A percentile compares a stretch with the other conserved stretches of the same genome.
Evolutionary conservation across 345 rosid genomes (phyloP).

Genomic region (Boechera stricta): DNA sequence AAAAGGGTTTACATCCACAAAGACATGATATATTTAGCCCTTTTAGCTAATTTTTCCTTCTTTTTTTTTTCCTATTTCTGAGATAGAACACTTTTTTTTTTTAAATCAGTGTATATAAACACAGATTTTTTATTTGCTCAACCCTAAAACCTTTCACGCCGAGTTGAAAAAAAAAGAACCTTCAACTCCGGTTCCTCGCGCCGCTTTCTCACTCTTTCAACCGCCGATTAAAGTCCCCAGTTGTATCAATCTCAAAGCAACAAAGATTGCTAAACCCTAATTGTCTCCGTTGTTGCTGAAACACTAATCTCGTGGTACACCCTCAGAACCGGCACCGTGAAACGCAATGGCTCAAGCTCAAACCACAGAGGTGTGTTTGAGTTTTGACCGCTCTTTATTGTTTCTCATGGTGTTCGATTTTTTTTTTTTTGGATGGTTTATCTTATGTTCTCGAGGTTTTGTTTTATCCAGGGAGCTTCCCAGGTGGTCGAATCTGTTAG

Average conservation of each 20-base stretch:
- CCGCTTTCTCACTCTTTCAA: conserved; percentile 29
- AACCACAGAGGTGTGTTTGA: conserved; percentile 41
- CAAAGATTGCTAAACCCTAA: conserved; percentile 14
- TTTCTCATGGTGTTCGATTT: not conserved
- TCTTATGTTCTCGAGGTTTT: conserved; percentile 9
- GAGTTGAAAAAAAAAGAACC: not conserved
- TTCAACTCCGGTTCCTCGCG: conserved; percentile 18
- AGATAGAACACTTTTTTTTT: not conserved
- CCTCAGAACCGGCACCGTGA: not conserved
- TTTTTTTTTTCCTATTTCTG: not conserved
- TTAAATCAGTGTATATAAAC: not conserved
- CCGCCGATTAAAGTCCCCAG: conserved; percentile 32
- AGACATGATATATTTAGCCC: too few species aligned
- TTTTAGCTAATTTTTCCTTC: too few species aligned
- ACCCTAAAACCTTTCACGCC: conserved; percentile 37
- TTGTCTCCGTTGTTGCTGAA: conserved; percentile 7
- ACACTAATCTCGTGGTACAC: conserved; percentile 4
- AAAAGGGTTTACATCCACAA: too few species aligned
- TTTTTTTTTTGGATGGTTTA: not conserved
- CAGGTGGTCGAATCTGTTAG: conserved; percentile 53
- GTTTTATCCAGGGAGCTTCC: conserved; percentile 53
- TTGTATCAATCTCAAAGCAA: conserved; percentile 1
- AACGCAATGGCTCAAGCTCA: conserved; percentile 45
- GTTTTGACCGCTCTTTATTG: not conserved
- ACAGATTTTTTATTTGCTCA: not conserved